Evolutionary conservation across 768 basidiomycete species (phyloP).

Genomic region (Pleurotus pulmonarius): DNA sequence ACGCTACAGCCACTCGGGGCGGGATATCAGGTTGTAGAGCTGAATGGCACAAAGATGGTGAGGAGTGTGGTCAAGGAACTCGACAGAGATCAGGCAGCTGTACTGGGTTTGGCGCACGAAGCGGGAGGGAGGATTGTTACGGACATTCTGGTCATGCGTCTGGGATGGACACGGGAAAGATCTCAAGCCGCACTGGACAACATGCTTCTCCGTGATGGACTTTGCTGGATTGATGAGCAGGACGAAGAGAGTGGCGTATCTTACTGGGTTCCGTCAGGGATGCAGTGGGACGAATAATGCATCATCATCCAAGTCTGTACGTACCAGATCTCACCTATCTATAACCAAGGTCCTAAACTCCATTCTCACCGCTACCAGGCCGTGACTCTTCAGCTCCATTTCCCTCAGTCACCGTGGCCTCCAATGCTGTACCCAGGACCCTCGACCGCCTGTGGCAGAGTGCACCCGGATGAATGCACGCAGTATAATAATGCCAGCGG

Average conservation of each 20-base stretch:
- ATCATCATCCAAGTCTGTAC: constrained; percentile 6
- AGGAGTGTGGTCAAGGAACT: constrained; percentile 87
- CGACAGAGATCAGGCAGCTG: constrained; percentile 82
- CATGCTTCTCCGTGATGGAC: constrained; percentile 85
- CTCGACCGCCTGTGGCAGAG: too few relatives aligned
- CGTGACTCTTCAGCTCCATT: too few relatives aligned
- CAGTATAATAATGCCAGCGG: neutral
- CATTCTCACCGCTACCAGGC: neutral
- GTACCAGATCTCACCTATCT: neutral
- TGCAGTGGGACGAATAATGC: constrained; percentile 72
- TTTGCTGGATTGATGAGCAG: constrained; percentile 95
- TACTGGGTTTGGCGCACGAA: constrained; percentile 70
- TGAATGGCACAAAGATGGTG: constrained; percentile 77
- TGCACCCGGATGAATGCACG: too few relatives aligned
- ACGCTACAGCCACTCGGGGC: constrained; percentile 84
- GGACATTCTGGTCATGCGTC: constrained; percentile 50
- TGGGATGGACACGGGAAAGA: constrained; percentile 78
- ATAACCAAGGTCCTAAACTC: neutral
- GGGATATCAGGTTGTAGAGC: constrained; percentile 83
- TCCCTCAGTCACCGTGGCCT: neutral
- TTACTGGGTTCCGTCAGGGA: constrained; percentile 88
- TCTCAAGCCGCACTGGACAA: constrained; percentile 80
- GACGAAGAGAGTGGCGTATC: constrained; percentile 59
- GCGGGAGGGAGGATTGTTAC: constrained; percentile 70
- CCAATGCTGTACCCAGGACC: neutral